These are phyloP conservation scores for Coemansia sp. DNA, from an alignment of 192 early-diverging fungal species.

Conservation along the genomic window DNA sequence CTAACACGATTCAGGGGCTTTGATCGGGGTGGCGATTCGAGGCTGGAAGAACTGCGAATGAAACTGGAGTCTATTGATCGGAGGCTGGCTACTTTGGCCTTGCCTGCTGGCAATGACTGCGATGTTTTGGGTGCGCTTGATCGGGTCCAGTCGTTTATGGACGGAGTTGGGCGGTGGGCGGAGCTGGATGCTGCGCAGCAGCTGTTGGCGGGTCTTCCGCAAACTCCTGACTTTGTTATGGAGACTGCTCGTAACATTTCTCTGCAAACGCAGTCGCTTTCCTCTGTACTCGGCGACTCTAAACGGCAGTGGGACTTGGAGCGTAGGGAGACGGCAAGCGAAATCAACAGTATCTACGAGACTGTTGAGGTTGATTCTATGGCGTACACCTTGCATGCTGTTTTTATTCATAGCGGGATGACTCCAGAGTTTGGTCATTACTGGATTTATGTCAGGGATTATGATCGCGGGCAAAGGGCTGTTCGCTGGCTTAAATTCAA, in stretches of 20 bases:
- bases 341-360: constrained; percentile 31
- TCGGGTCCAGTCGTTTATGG: constrained; percentile 28
- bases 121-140: constrained; percentile 37
- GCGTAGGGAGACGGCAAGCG: background rate
- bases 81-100: constrained; percentile 14
- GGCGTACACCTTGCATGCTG: constrained; percentile 72
- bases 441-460: constrained; percentile 76
- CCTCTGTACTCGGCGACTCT: constrained; percentile 10
- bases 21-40: background rate
- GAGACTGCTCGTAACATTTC: constrained; percentile 7
- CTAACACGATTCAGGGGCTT: constrained; percentile 61
- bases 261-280: constrained; percentile 12
- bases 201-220: constrained; percentile 28
- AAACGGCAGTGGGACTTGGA: constrained; percentile 20
- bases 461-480: constrained; percentile 22
- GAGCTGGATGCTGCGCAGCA: constrained; percentile 6
- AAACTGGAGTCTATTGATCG: constrained; percentile 1
- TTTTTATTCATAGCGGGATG: constrained; percentile 74
- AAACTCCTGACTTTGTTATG: background rate
- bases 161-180: constrained; percentile 36
- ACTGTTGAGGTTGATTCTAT: constrained; percentile 13
- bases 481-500: constrained; percentile 76
- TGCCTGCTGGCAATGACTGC: constrained; percentile 14
- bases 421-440: constrained; percentile 75
- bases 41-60: constrained; percentile 8